Evolutionary conservation across 2,329 filamentous ascomycete genomes (phyloP), one percentile per base, ranked within the genome.

Genomic region (Monilinia polystroma): DNA sequence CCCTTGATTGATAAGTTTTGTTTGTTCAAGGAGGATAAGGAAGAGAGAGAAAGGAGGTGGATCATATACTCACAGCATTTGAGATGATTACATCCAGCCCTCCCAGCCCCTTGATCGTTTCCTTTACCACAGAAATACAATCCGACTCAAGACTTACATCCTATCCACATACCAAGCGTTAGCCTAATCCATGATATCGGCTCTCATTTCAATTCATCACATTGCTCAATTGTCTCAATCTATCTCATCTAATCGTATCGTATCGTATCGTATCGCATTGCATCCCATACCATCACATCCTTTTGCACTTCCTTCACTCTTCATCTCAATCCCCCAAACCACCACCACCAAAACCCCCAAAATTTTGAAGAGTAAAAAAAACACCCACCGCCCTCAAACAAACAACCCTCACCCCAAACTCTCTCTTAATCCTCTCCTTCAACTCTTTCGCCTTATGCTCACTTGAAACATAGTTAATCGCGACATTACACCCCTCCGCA

Each of bases 11-110:
- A 51, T 57, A 12, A 47, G 52, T 12, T 59, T 29, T 4, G 12
- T 4, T 29, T 10, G 11, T 65, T 20, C 14, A 26, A 57, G n/a
- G 4, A 14, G 8, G 20, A 43, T 5, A 54, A 20, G 52, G 20
- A 10, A n/a, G 41, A 52, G 54, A 63, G 11, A 14, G 53, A 23
- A 29, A n/a, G 26, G 38, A 51, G 62, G 38, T 35, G 62, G 35
- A 11, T 12, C n/a, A 14, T 38, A 2, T 14, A 76, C 81, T 57
- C 73, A 87, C 84, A 23, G 87, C 87, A 76, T 90, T 90, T 14
- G 85, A 85, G 69, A 90, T 81, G 32, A 90, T 80, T 66, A 90
- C 79, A 77, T 90, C 88, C 41, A 91, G 74, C 0, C 88, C 87
- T 3, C 87, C 87, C 29, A 90, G 76, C 29, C 79, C 76, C 63